phyloP scores from a whole-genome alignment of 805 yeast genomes.

The Candida silvicultrix region DNA sequence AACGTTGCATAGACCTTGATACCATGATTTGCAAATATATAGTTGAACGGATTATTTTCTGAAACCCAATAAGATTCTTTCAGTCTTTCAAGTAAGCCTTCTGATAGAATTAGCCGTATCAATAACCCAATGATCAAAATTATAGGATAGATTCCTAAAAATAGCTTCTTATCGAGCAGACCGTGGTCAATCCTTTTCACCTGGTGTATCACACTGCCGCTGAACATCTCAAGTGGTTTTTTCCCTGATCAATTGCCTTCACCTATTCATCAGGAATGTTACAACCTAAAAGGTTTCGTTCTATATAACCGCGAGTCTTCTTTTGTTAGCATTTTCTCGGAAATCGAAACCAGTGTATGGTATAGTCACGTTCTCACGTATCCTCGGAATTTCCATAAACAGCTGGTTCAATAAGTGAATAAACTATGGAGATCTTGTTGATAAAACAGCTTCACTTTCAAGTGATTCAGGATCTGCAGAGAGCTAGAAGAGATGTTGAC shows the following conservation, averaged over 20 bases:
- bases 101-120: neutral
- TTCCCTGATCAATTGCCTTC: neutral
- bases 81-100: neutral
- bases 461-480: no score
- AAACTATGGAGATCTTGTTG: neutral
- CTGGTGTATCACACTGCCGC: neutral
- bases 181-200: neutral
- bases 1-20: slow-evolving; percentile 7
- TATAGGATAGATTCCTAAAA: neutral
- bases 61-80: slow-evolving; percentile 2
- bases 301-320: no score
- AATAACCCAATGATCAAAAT: neutral
- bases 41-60: slow-evolving; percentile 10
- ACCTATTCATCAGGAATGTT: no score
- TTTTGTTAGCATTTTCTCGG: neutral
- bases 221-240: neutral
- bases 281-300: neutral
- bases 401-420: no score
- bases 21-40: slow-evolving; percentile 14
- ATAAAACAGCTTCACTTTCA: no score
- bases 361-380: neutral
- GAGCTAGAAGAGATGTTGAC: slow-evolving; percentile 2
- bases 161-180: neutral
- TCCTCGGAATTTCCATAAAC: no score
- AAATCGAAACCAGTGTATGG: no score